phyloP scores from a whole-genome alignment of 1,284 basidiomycete genomes.

The Uromyces viciae-fabae region DNA sequence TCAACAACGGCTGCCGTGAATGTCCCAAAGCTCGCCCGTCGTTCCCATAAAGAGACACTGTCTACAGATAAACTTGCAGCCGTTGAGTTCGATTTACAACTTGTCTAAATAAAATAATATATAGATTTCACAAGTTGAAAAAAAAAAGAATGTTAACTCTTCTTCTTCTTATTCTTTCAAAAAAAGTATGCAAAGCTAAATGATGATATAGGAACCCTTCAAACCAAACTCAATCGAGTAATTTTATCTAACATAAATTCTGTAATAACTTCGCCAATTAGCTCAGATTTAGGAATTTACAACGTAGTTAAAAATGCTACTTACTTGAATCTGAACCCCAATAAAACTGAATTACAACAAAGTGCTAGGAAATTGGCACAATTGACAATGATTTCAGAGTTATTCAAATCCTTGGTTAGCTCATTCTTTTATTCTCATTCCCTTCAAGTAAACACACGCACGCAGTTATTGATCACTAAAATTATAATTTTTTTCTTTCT shows the following conservation, averaged over 20 bases:
- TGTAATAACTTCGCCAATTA: conserved; percentile 31
- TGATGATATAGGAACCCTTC: conserved; percentile 36
- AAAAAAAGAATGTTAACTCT: no score
- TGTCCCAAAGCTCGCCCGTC: conserved; percentile 16
- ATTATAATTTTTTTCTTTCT: not conserved
- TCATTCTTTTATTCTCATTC: not conserved
- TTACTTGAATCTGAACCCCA: conserved; percentile 19
- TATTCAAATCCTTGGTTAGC: conserved; percentile 43
- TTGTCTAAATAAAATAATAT: no score
- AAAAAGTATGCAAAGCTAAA: conserved; percentile 38
- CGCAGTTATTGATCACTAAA: no score
- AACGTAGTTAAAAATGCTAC: conserved; percentile 29
- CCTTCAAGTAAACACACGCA: not conserved
- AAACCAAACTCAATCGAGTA: conserved; percentile 35
- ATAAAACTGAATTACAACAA: conserved; percentile 17
- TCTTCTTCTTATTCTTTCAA: not conserved
- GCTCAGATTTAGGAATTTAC: conserved; percentile 34
- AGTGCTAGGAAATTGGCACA: conserved; percentile 33
- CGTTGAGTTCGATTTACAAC: conserved; percentile 21
- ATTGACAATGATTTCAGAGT: conserved; percentile 39
- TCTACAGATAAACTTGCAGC: conserved; percentile 37
- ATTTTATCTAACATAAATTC: conserved; percentile 20
- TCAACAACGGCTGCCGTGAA: not conserved
- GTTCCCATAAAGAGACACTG: conserved; percentile 35
- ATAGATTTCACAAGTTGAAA: no score